Base-by-base conservation (phyloP, 2,329 filamentous ascomycete genomes). In the Lecanicillium sp. region DNA sequence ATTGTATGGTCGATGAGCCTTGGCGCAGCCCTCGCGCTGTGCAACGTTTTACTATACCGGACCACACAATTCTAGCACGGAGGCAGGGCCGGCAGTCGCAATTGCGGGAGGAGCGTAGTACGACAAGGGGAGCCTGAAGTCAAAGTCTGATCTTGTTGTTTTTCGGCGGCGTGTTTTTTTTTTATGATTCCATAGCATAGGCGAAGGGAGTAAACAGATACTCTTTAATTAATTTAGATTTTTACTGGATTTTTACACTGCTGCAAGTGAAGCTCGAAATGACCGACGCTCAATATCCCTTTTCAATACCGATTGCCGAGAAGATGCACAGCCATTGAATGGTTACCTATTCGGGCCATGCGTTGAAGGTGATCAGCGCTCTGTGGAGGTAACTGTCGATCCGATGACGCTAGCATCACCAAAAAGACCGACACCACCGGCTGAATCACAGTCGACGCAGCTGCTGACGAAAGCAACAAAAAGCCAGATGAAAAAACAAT, bases 161-260 rank as follows among this genome's bases (percentile, higher is more conserved):
- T 32, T 45, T 41, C 27, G 36, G 33, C 14, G 44, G 44, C 29
- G 36, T 41, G 26, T 30, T 46, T 47, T 33, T 40, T 35, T 41
- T 43, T 33, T 30, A 27, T 35, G 44, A 46, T 47, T 47, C 29
- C 44, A 47, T 47, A 47, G 44, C 44, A 47, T 27, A 35, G 44
- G 44, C 44, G 44, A 47, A 47, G 8, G 44, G 44, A 47, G 44
- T 35, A 47, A 27, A 27, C 20, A 41, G 44, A 40, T 35, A 8
- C 40, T 37, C 41, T 27, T 47, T 47, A 41, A 47, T 47, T 47
- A 47, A 47, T 47, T 29, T 7, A 12, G 7, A 12, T 29, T 29
- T 29, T 29, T 29, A 29, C 12, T 29, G 7, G 7, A 7, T 29
- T 29, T 12, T 29, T 29, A 7, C 12, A 7, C 26, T 12, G 26